Conservation (phyloP, 768 basidiomycete genomes). For the Kwoniella sp. region DNA sequence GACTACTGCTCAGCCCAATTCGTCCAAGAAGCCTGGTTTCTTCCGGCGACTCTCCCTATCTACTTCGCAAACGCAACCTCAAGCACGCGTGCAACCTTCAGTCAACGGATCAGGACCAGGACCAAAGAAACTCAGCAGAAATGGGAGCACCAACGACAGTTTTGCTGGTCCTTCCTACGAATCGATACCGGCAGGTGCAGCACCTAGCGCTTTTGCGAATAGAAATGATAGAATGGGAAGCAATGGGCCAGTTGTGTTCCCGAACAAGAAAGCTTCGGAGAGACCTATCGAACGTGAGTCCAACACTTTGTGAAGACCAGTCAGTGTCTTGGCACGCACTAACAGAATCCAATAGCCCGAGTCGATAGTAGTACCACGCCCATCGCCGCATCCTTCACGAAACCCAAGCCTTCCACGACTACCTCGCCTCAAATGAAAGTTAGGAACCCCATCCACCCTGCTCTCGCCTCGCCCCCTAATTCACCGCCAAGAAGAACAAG, state of each 20-base stretch:
- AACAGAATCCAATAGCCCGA: not conserved
- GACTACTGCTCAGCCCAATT: not conserved
- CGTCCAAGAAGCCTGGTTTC: slow-evolving; percentile 28
- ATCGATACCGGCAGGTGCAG: slow-evolving; percentile 14
- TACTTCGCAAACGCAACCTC: slow-evolving; percentile 17
- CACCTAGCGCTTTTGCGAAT: slow-evolving; percentile 11
- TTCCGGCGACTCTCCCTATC: slow-evolving; percentile 25
- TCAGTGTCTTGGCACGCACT: not conserved
- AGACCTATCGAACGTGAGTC: not conserved
- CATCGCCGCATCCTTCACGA: slow-evolving; percentile 10
- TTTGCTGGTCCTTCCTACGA: slow-evolving; percentile 29
- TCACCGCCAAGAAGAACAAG: slow-evolving; percentile 12
- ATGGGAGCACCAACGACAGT: not conserved
- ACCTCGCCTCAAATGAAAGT: not conserved
- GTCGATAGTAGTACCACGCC: not conserved
- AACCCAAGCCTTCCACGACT: not conserved
- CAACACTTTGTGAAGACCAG: not conserved
- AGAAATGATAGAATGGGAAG: slow-evolving; percentile 2
- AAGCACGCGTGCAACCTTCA: not conserved
- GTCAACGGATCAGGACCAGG: not conserved
- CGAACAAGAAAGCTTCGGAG: slow-evolving; percentile 1
- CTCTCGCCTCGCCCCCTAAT: slow-evolving; percentile 36
- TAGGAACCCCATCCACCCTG: slow-evolving; percentile 33
- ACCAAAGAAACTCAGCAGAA: slow-evolving; percentile 11
- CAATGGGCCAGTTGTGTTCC: not conserved